Percentiles rank a stretch among this genome's conserved stretches.
Evolutionary conservation across 1,139 yeast species (phyloP).

Genomic region (Suhomyces coccinellae): DNA sequence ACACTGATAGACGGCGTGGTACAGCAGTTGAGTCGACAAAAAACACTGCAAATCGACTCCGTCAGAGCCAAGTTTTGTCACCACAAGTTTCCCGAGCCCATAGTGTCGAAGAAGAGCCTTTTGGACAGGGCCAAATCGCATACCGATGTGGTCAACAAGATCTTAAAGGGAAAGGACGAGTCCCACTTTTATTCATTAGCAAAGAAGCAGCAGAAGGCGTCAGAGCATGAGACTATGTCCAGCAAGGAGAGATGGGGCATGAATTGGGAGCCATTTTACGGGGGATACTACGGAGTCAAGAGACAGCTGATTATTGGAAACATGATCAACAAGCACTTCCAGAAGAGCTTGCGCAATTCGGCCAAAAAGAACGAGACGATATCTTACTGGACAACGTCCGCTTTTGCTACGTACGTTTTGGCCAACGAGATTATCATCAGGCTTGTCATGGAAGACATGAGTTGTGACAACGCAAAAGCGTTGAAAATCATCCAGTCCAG

Average conservation of each 20-base stretch:
- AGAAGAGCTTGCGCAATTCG: constrained; percentile 27
- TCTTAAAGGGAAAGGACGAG: constrained; percentile 44
- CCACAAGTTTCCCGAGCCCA: constrained; percentile 28
- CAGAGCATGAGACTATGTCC: constrained; percentile 47
- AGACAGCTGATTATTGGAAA: constrained; percentile 55
- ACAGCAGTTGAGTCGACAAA: constrained; percentile 17
- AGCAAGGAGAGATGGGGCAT: constrained; percentile 48
- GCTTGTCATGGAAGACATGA: constrained; percentile 50
- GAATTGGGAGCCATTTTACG: constrained; percentile 48
- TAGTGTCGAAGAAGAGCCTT: constrained; percentile 26
- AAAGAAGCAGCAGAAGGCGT: constrained; percentile 32
- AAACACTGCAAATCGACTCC: constrained; percentile 16
- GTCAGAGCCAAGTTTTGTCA: constrained; percentile 24
- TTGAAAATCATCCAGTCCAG: constrained; percentile 48
- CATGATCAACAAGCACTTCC: constrained; percentile 30
- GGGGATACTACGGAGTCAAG: constrained; percentile 64
- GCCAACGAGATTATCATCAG: constrained; percentile 63
- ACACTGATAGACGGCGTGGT: constrained; percentile 13
- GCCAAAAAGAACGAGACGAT: constrained; percentile 42
- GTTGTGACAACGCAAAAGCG: constrained; percentile 39
- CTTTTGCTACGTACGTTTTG: constrained; percentile 57
- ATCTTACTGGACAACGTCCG: constrained; percentile 59
- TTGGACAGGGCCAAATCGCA: constrained; percentile 29
- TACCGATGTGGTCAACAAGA: constrained; percentile 35
- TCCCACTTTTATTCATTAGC: constrained; percentile 56